Evolutionary conservation across 768 basidiomycete genomes (phyloP), one percentile per base, ranked within the genome.

Genomic region (Hortiboletus flavorubellus): DNA sequence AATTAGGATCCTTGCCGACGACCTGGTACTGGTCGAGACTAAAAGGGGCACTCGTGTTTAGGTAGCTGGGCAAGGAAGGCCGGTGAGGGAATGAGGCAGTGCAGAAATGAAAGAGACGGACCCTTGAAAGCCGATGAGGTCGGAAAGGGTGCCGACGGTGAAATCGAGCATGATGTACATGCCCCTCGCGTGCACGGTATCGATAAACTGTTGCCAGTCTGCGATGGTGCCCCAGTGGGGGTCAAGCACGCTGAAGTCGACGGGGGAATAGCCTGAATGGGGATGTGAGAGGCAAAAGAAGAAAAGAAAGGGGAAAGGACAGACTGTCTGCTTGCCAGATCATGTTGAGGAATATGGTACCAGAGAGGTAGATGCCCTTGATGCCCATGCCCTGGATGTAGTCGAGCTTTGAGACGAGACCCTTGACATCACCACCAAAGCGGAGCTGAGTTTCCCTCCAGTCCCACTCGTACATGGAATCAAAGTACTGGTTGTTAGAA

Each of bases 111-210:
- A 46, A 57, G 42, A 47, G 15, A 66, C 84, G 50, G 59, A 93
- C 93, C 87, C 89, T 47, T 86, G 68, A 62, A 93, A 94, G 12
- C 89, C 93, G 69, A 97, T 77, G 55, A 94, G 77, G 75, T 96
- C 93, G 58, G 79, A 79, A 83, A 96, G 90, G 2, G 94, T 97
- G 12, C 93, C 93, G 51, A 97, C 88, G 3, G 94, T 97, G 67
- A 97, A 94, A 75, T 97, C 94, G 26, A 83, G 78, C 83, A 97
- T 93, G 64, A 96, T 72, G 68, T 93, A 96, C 94, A 97, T 94
- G 54, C 86, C 86, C 40, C 83, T 80, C 0, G 80, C 73, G 66
- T 97, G 94, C 31, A 96, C 78, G 47, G 80, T 80, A 66, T 90
- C 86, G 56, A 97, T 84, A 47, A 88, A 69, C 38, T 77, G 68